Evolutionary conservation across 2,329 filamentous ascomycete species (phyloP).

Genomic region (Aspergillus pseudotamarii): DNA sequence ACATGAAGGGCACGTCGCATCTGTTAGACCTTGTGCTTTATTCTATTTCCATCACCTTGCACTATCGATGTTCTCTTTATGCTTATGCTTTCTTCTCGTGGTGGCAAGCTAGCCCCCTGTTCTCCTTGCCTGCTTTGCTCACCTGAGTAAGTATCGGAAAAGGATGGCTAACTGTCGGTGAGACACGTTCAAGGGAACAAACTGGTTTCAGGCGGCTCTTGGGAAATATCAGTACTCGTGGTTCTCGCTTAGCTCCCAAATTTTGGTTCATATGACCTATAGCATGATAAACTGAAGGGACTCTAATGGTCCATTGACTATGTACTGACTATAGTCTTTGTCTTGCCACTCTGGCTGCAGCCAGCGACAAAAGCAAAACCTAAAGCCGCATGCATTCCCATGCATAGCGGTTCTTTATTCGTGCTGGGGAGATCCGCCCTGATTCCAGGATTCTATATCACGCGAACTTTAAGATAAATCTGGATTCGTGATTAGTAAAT

Average conservation of each 20-base stretch:
- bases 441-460: background rate
- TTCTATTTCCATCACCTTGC: background rate
- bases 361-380: background rate
- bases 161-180: background rate
- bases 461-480: background rate
- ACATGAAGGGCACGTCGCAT: background rate
- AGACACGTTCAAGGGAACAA: background rate
- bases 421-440: background rate
- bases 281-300: background rate
- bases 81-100: background rate
- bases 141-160: background rate
- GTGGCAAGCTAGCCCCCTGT: background rate
- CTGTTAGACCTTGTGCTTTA: background rate
- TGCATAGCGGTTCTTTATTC: background rate
- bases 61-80: background rate
- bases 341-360: background rate
- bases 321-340: no score
- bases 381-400: background rate
- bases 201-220: background rate
- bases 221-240: background rate
- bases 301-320: background rate
- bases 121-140: background rate
- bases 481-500: background rate
- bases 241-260: background rate
- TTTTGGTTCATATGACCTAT: background rate